phyloP scores from a whole-genome alignment of 2,329 filamentous ascomycete genomes.

The Stagonosporopsis vannaccii region DNA sequence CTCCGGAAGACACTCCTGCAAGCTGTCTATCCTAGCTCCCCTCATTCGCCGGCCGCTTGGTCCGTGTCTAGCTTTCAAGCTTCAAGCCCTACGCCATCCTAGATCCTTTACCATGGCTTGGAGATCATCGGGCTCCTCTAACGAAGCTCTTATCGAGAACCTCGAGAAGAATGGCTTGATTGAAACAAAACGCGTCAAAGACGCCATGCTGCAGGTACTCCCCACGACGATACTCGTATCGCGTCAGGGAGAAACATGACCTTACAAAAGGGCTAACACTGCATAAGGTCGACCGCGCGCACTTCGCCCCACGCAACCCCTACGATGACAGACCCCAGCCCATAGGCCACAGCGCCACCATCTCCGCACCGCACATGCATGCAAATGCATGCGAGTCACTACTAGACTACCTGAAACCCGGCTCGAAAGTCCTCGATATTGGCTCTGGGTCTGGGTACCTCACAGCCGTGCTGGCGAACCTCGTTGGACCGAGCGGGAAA shows the following conservation, averaged over 20 bases:
- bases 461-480: conserved; percentile 84
- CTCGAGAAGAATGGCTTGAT: conserved; percentile 76
- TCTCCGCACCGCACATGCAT: conserved; percentile 78
- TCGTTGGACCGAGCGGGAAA: conserved; percentile 63
- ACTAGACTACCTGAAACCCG: conserved; percentile 63
- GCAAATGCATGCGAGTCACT: conserved; percentile 70
- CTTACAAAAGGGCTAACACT: conserved; percentile 3
- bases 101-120: conserved; percentile 76
- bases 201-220: conserved; percentile 77
- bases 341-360: conserved; percentile 73
- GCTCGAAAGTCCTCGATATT: conserved; percentile 58
- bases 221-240: conserved; percentile 16
- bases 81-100: conserved; percentile 12
- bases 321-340: conserved; percentile 77
- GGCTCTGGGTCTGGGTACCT: conserved; percentile 71
- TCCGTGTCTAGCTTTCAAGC: conserved; percentile 7
- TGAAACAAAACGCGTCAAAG: conserved; percentile 71
- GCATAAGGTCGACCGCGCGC: conserved; percentile 79
- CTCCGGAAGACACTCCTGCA: conserved; percentile 17
- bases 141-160: conserved; percentile 79
- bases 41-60: conserved; percentile 21
- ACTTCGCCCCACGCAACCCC: conserved; percentile 76
- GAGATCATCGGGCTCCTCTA: conserved; percentile 79
- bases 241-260: background rate
- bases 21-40: conserved; percentile 26